Conservation (phyloP, 192 early-diverging fungal genomes). For the Chytriomyces sp. region DNA sequence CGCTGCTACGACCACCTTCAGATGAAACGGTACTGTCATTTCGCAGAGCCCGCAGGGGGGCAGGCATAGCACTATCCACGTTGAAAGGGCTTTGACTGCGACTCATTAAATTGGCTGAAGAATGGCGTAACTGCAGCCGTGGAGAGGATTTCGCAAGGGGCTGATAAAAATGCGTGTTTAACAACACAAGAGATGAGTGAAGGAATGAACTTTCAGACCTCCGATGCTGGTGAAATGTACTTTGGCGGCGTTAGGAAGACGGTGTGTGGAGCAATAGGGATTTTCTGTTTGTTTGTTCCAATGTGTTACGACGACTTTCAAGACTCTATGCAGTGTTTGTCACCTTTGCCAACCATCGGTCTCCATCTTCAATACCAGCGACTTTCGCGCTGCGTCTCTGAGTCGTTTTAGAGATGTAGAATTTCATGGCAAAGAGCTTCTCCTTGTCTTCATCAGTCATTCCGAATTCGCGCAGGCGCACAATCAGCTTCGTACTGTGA, state of each 20-base stretch:
- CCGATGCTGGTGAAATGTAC: slow-evolving; percentile 31
- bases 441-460: slow-evolving; percentile 79
- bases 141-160: background rate
- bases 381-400: slow-evolving; percentile 12
- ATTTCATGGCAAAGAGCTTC: slow-evolving; percentile 72
- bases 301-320: too few relatives aligned
- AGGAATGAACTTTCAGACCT: background rate
- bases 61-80: background rate
- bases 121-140: background rate
- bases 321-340: too few relatives aligned
- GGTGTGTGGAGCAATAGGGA: slow-evolving; percentile 72
- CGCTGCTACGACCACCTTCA: background rate
- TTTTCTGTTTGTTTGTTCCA: slow-evolving; percentile 47
- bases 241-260: slow-evolving; percentile 69
- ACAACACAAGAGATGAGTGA: too few relatives aligned
- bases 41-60: background rate
- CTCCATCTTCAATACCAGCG: background rate
- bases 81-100: background rate
- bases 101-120: background rate
- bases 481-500: slow-evolving; percentile 40
- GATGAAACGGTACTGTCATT: background rate
- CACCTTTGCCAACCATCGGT: slow-evolving; percentile 8
- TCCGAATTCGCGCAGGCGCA: slow-evolving; percentile 64
- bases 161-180: too few relatives aligned
- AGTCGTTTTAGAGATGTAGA: slow-evolving; percentile 79